A percentile compares a stretch with the other conserved stretches of the same genome.
Conservation (phyloP, 2,329 filamentous ascomycete genomes). For the Verticillium tricorpus region DNA sequence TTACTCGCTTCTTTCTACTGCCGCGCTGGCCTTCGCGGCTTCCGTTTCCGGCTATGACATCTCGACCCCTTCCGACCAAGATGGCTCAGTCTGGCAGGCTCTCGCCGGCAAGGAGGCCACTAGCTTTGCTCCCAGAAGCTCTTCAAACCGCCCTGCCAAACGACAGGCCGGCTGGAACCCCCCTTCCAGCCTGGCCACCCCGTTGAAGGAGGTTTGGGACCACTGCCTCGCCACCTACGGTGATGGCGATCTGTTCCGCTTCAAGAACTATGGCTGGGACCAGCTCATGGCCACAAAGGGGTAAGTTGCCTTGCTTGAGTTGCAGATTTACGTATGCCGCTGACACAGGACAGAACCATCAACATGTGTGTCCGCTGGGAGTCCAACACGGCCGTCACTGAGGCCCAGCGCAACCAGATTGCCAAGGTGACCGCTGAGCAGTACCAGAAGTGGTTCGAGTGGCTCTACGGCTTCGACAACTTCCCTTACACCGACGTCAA, state of each 20-base stretch:
- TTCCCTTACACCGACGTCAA: constrained; percentile 36
- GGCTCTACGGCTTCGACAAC: constrained; percentile 36
- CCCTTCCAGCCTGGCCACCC: constrained; percentile 14
- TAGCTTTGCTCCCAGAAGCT: constrained; percentile 1
- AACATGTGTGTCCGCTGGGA: constrained; percentile 42
- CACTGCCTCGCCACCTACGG: constrained; percentile 22
- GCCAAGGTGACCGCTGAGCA: constrained; percentile 26
- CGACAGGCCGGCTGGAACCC: constrained; percentile 22
- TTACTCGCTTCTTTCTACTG: constrained; percentile 14
- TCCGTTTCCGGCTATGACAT: constrained; percentile 16
- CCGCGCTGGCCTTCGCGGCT: constrained; percentile 17
- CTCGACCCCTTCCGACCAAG: constrained; percentile 19
- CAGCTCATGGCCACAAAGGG: constrained; percentile 22
- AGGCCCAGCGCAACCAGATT: constrained; percentile 31
- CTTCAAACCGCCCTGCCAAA: constrained; percentile 20
- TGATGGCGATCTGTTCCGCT: constrained; percentile 12
- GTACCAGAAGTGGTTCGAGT: constrained; percentile 36
- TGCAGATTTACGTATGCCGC: constrained; percentile 9
- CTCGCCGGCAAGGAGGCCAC: constrained; percentile 8
- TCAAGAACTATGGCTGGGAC: constrained; percentile 30
- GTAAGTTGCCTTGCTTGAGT: constrained; percentile 7
- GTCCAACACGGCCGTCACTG: constrained; percentile 27
- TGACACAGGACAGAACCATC: constrained; percentile 14
- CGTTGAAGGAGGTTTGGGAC: constrained; percentile 24
- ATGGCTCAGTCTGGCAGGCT: constrained; percentile 21